Evolutionary conservation across 176 grass and related monocot genomes (phyloP).

Genomic region (Juncus inflexus): DNA sequence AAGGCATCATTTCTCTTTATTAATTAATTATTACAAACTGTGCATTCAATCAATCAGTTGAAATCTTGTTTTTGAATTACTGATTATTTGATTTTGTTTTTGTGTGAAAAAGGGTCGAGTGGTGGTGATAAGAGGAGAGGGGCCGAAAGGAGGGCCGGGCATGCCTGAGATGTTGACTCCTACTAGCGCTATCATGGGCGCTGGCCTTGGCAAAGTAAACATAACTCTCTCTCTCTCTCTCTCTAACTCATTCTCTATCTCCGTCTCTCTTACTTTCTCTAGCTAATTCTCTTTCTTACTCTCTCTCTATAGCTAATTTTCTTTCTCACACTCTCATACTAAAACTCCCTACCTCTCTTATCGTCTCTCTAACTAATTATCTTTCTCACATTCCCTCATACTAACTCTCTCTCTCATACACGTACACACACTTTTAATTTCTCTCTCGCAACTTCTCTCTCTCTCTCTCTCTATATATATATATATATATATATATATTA

Average conservation of each 20-base stretch:
- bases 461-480: too few relatives aligned
- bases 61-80: constrained; percentile 7
- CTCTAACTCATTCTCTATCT: not conserved
- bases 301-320: not conserved
- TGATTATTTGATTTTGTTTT: constrained; percentile 27
- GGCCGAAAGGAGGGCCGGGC: constrained; percentile 91
- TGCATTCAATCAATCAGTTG: not conserved
- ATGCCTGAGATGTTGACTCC: constrained; percentile 99
- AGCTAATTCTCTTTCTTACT: not conserved
- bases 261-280: not conserved
- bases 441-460: not conserved
- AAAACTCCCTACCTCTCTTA: too few relatives aligned
- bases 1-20: constrained; percentile 44
- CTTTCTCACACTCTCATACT: not conserved
- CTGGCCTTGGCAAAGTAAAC: constrained; percentile 87
- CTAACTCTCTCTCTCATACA: too few relatives aligned
- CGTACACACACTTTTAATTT: constrained; percentile 3
- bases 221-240: too few relatives aligned
- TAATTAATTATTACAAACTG: not conserved
- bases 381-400: too few relatives aligned
- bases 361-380: too few relatives aligned
- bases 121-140: constrained; percentile 88
- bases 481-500: too few relatives aligned
- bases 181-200: constrained; percentile 98
- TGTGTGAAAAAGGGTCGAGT: constrained; percentile 53